A percentile compares a stretch with the other conserved stretches of the same genome.
Evolutionary conservation across 1,139 yeast species (phyloP).

Genomic region (Kurtzmaniella quercitrusa): DNA sequence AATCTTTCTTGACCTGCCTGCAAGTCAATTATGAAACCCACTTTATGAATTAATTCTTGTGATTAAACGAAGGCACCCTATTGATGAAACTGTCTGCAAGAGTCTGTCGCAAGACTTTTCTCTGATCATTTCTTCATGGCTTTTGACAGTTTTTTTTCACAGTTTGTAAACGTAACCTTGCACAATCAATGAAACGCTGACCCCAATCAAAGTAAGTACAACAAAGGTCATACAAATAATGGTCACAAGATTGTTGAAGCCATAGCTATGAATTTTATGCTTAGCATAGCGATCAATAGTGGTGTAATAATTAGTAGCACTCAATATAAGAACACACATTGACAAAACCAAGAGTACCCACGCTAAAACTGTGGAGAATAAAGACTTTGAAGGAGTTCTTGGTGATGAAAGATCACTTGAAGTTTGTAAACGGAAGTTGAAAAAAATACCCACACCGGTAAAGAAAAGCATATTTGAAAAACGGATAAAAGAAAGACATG

Average conservation of each 20-base stretch:
- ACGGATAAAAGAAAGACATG: constrained; percentile 50
- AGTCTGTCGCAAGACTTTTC: too few relatives aligned
- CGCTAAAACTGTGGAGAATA: constrained; percentile 32
- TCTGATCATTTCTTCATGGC: background rate
- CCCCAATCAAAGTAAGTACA: constrained; percentile 38
- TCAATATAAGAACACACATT: constrained; percentile 35
- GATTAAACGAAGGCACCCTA: too few relatives aligned
- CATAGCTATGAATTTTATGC: constrained; percentile 39
- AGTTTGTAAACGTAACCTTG: constrained; percentile 25
- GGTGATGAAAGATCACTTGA: constrained; percentile 13
- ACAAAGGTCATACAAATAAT: constrained; percentile 35
- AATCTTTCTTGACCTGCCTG: background rate
- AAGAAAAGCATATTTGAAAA: constrained; percentile 48
- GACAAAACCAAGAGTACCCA: constrained; percentile 38
- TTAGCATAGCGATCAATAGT: constrained; percentile 45
- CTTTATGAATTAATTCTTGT: background rate
- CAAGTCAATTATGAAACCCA: background rate
- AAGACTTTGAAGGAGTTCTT: constrained; percentile 10
- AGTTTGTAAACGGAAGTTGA: constrained; percentile 48
- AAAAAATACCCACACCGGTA: constrained; percentile 47
- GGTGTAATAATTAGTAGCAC: constrained; percentile 42
- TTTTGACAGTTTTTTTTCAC: too few relatives aligned
- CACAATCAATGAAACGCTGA: constrained; percentile 40
- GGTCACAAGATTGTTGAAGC: constrained; percentile 34
- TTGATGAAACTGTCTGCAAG: too few relatives aligned